phyloP scores from a whole-genome alignment of 1,139 yeast species.

The Hemisphaericaspora lyxosophila region DNA sequence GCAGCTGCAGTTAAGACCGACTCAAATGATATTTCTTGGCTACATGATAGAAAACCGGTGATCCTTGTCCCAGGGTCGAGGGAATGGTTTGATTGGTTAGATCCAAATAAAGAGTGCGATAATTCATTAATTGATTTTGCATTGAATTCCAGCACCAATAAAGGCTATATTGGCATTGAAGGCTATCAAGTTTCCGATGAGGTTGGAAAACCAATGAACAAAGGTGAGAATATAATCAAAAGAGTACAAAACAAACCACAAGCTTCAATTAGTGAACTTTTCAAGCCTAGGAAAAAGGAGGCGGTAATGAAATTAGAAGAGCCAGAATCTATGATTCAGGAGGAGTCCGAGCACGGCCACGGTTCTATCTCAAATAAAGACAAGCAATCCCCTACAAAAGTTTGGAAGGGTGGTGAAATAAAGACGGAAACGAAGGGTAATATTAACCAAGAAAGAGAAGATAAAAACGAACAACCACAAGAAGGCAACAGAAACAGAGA shows the following conservation, averaged over 20 bases:
- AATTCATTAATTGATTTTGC: slow-evolving; percentile 33
- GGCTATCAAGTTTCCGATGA: slow-evolving; percentile 58
- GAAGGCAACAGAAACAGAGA: not conserved
- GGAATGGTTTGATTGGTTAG: slow-evolving; percentile 65
- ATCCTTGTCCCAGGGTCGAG: slow-evolving; percentile 57
- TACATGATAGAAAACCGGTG: slow-evolving; percentile 79
- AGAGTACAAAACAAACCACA: slow-evolving; percentile 21
- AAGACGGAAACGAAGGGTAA: not conserved
- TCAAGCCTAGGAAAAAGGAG: slow-evolving; percentile 13
- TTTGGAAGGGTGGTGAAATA: slow-evolving; percentile 1
- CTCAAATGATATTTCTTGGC: slow-evolving; percentile 54
- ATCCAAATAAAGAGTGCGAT: slow-evolving; percentile 44
- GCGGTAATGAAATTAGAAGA: slow-evolving; percentile 8
- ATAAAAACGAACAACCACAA: not conserved
- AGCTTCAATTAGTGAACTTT: slow-evolving; percentile 30
- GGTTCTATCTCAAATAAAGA: slow-evolving; percentile 1
- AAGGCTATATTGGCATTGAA: slow-evolving; percentile 43
- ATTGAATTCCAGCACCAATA: slow-evolving; percentile 37
- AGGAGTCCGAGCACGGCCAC: not conserved
- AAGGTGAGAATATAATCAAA: slow-evolving; percentile 46
- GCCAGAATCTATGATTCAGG: slow-evolving; percentile 5
- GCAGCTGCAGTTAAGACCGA: slow-evolving; percentile 57
- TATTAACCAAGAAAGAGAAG: not conserved
- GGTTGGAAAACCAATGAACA: slow-evolving; percentile 62
- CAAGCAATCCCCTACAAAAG: not conserved